Conservation (phyloP, 129 eudicot genomes). For the Gnaphalium uliginosum region DNA sequence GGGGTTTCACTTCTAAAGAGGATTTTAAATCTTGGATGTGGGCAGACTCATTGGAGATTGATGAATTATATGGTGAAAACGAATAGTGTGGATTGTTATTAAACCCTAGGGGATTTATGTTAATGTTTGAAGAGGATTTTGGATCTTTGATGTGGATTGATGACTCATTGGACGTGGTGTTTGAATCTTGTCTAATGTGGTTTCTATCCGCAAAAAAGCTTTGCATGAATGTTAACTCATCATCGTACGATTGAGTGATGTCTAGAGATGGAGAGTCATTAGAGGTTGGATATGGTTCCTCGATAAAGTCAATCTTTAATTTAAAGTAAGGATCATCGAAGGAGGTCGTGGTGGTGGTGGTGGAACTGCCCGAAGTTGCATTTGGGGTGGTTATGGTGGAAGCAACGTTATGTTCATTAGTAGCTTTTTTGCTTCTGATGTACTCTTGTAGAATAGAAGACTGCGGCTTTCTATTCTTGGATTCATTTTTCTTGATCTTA, state of each 20-base stretch:
- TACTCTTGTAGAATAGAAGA: conserved; percentile 53
- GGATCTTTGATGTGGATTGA: conserved; percentile 3
- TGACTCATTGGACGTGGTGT: not conserved
- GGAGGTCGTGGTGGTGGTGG: conserved; percentile 32
- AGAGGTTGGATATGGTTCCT: conserved; percentile 22
- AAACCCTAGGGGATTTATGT: conserved; percentile 11
- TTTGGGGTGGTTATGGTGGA: conserved; percentile 22
- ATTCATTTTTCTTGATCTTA: conserved; percentile 41
- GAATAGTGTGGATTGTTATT: conserved; percentile 5
- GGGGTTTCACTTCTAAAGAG: not conserved
- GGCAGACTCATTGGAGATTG: conserved; percentile 1
- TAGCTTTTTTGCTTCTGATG: conserved; percentile 34
- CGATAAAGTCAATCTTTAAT: conserved; percentile 23
- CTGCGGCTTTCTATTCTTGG: conserved; percentile 20
- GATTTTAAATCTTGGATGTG: conserved; percentile 6
- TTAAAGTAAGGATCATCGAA: conserved; percentile 22
- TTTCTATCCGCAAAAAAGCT: conserved; percentile 36
- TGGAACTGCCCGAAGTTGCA: conserved; percentile 18
- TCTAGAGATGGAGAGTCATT: conserved; percentile 43
- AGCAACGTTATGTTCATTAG: conserved; percentile 13
- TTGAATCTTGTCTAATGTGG: conserved; percentile 17
- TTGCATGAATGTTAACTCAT: conserved; percentile 59
- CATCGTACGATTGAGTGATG: conserved; percentile 44
- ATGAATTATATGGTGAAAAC: conserved; percentile 29
- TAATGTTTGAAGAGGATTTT: conserved; percentile 17